Conservation (phyloP, 257 asterid genomes). For the Plectranthus barbatus region DNA sequence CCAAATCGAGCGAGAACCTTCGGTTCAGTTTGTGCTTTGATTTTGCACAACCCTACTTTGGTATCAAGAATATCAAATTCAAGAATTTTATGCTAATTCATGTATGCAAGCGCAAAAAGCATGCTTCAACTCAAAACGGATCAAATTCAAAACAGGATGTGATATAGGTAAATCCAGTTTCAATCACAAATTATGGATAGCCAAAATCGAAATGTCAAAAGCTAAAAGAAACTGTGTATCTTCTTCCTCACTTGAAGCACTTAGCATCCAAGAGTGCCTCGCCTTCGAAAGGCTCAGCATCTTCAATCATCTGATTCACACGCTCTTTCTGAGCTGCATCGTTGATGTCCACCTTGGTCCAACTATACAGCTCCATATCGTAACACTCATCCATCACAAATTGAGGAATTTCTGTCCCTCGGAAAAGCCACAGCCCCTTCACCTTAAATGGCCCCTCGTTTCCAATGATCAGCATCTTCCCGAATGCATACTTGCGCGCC, state of each 20-base stretch:
- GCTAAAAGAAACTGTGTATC: too few relatives aligned
- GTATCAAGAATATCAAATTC: too few relatives aligned
- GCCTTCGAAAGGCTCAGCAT: slow-evolving; percentile 65
- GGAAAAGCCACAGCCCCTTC: slow-evolving; percentile 94
- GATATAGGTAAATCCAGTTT: too few relatives aligned
- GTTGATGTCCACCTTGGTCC: slow-evolving; percentile 52
- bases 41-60: too few relatives aligned
- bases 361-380: slow-evolving; percentile 86
- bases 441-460: slow-evolving; percentile 75
- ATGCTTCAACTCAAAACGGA: too few relatives aligned
- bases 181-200: too few relatives aligned
- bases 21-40: too few relatives aligned
- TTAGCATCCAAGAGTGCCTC: slow-evolving; percentile 49
- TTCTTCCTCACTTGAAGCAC: slow-evolving; percentile 42
- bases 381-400: slow-evolving; percentile 72
- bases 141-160: too few relatives aligned
- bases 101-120: too few relatives aligned
- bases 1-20: too few relatives aligned
- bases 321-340: slow-evolving; percentile 58
- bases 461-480: slow-evolving; percentile 88
- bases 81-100: too few relatives aligned
- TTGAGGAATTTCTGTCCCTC: slow-evolving; percentile 85
- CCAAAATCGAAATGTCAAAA: too few relatives aligned
- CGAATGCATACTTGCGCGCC: slow-evolving; percentile 89
- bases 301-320: slow-evolving; percentile 54